These are phyloP conservation scores for Chytriomyces confervae DNA, from an alignment of 192 early-diverging fungal genomes.

Conservation along the genomic window DNA sequence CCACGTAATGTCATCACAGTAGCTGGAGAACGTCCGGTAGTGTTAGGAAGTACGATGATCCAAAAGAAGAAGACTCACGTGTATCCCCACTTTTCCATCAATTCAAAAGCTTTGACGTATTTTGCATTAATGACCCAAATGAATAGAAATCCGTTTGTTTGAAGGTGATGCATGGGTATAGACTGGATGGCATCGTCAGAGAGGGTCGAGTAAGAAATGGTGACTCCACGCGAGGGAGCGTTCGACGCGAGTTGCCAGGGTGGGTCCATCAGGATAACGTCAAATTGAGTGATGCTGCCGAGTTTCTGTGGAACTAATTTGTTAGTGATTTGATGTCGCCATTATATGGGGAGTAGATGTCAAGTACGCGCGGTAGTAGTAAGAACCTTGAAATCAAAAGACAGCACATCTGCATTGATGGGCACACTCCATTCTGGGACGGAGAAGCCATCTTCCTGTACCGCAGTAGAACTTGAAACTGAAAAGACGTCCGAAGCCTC, in stretches of 20 bases:
- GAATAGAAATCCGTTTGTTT: slow-evolving; percentile 89
- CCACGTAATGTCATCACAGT: slow-evolving; percentile 96
- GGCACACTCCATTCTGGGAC: slow-evolving; percentile 89
- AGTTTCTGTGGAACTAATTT: slow-evolving; percentile 57
- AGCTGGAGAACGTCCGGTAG: slow-evolving; percentile 43
- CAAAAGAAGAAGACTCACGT: slow-evolving; percentile 46
- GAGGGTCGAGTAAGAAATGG: slow-evolving; percentile 94
- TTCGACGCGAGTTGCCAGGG: slow-evolving; percentile 97
- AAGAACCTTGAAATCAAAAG: slow-evolving; percentile 90
- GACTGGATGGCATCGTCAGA: slow-evolving; percentile 93
- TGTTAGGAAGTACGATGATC: not conserved
- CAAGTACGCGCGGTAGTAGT: not conserved
- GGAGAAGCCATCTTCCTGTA: not conserved
- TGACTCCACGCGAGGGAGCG: slow-evolving; percentile 89
- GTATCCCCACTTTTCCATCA: slow-evolving; percentile 97
- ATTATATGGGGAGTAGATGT: slow-evolving; percentile 9
- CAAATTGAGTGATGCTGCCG: slow-evolving; percentile 84
- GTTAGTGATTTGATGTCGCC: not conserved
- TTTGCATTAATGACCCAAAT: slow-evolving; percentile 99
- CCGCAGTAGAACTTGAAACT: not conserved
- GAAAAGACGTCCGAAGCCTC: no score
- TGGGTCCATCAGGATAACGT: slow-evolving; percentile 93
- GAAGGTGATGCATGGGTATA: slow-evolving; percentile 84
- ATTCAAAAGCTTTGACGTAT: slow-evolving; percentile 91
- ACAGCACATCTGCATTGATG: slow-evolving; percentile 94